Evolutionary conservation across 139 green algal species (phyloP).

Genomic region (Axilococcus clingmanii): DNA sequence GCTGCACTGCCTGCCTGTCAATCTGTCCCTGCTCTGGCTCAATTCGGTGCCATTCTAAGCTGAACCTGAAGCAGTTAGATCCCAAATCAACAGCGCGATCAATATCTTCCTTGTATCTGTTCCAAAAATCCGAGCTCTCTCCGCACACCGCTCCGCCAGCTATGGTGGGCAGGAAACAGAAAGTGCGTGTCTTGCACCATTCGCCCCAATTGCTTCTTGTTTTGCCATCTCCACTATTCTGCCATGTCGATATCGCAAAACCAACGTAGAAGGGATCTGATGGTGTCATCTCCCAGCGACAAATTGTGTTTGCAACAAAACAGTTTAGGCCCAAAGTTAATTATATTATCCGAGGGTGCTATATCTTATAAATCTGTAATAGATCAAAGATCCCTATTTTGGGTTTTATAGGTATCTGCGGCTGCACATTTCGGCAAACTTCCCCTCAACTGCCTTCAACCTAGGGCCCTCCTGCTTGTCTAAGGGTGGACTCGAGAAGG

Average conservation of each 20-base stretch:
- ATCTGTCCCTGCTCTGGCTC: slow-evolving; percentile 45
- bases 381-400: too few relatives aligned
- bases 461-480: too few relatives aligned
- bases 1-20: slow-evolving; percentile 46
- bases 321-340: too few relatives aligned
- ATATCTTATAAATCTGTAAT: too few relatives aligned
- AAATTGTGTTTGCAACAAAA: too few relatives aligned
- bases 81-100: slow-evolving; percentile 33
- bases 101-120: slow-evolving; percentile 55
- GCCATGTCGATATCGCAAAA: slow-evolving; percentile 25
- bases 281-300: too few relatives aligned
- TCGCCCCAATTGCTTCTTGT: slow-evolving; percentile 20
- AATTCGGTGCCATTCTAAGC: slow-evolving; percentile 72
- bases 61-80: slow-evolving; percentile 66
- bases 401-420: too few relatives aligned
- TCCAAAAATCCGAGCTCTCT: slow-evolving; percentile 59
- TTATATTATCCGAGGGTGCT: too few relatives aligned
- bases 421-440: too few relatives aligned
- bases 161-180: slow-evolving; percentile 7
- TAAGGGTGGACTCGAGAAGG: too few relatives aligned
- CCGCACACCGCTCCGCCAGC: slow-evolving; percentile 4
- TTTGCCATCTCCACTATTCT: slow-evolving; percentile 17
- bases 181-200: slow-evolving; percentile 9
- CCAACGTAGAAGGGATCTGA: slow-evolving; percentile 21
- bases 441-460: too few relatives aligned